Percentiles rank a stretch among this genome's conserved stretches.
Evolutionary conservation across 345 rosid genomes (phyloP).

Genomic region (Trapa incisa): DNA sequence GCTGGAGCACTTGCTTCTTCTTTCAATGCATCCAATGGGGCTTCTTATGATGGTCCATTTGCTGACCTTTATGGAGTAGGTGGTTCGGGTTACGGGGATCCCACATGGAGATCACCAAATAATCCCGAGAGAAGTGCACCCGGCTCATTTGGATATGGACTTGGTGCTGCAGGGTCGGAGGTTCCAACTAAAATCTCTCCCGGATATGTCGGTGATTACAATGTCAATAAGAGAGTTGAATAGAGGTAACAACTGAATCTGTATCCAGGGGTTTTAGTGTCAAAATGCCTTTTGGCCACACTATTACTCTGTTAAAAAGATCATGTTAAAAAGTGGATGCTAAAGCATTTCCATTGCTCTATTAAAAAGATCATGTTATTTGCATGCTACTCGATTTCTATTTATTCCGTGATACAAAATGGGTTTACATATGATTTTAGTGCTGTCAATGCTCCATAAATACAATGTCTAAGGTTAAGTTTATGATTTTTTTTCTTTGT

Average conservation of each 20-base stretch:
- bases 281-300: no score
- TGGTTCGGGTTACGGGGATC: conserved; percentile 42
- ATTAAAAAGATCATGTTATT: no score
- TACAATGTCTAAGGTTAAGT: no score
- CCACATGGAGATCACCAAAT: conserved; percentile 44
- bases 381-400: no score
- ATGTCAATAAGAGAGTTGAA: conserved; percentile 54
- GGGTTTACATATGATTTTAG: no score
- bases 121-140: conserved; percentile 33
- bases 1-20: conserved; percentile 28
- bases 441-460: no score
- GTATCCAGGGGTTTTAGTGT: no score
- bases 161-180: conserved; percentile 28
- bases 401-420: no score
- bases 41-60: conserved; percentile 39
- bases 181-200: conserved; percentile 47
- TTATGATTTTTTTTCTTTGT: no score
- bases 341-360: no score
- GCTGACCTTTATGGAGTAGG: conserved; percentile 21
- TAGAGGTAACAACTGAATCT: conserved; percentile 23
- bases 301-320: no score
- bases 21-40: conserved; percentile 31
- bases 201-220: conserved; percentile 57
- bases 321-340: no score
- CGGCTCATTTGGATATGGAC: conserved; percentile 40